These are phyloP conservation scores for Colletotrichum eremochloae DNA, from an alignment of 2,329 filamentous ascomycete species.

Conservation along the genomic window DNA sequence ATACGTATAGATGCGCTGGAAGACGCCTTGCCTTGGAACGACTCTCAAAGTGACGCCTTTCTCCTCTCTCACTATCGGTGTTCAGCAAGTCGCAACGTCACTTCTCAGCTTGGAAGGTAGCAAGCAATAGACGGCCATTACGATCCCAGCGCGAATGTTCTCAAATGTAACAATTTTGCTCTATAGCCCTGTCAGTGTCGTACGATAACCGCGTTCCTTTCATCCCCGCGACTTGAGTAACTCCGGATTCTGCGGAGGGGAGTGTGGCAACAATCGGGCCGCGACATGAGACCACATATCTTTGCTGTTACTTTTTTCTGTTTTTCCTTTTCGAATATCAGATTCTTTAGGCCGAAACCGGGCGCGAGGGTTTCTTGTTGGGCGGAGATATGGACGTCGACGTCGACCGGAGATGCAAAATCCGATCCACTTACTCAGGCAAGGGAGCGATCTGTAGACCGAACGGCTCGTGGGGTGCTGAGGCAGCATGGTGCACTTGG, in stretches of 20 bases:
- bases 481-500: slow-evolving; percentile 8
- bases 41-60: neutral
- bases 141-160: neutral
- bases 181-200: neutral
- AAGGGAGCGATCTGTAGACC: slow-evolving; percentile 7
- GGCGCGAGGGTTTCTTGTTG: slow-evolving; percentile 1
- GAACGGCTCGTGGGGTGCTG: neutral
- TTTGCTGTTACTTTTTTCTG: neutral
- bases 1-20: neutral
- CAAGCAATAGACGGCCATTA: no score
- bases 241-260: neutral
- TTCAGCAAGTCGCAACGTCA: neutral
- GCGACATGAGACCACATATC: neutral
- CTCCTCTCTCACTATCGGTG: neutral
- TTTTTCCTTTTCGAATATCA: neutral
- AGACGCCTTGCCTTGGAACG: neutral
- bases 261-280: slow-evolving; percentile 6
- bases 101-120: neutral
- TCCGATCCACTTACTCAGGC: slow-evolving; percentile 28
- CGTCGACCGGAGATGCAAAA: slow-evolving; percentile 35
- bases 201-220: neutral
- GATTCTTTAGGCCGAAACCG: neutral
- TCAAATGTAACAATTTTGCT: neutral
- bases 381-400: slow-evolving; percentile 24
- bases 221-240: slow-evolving; percentile 8